Evolutionary conservation across 1,139 yeast species (phyloP).

Genomic region (Kurtzmaniella quercitrusa): DNA sequence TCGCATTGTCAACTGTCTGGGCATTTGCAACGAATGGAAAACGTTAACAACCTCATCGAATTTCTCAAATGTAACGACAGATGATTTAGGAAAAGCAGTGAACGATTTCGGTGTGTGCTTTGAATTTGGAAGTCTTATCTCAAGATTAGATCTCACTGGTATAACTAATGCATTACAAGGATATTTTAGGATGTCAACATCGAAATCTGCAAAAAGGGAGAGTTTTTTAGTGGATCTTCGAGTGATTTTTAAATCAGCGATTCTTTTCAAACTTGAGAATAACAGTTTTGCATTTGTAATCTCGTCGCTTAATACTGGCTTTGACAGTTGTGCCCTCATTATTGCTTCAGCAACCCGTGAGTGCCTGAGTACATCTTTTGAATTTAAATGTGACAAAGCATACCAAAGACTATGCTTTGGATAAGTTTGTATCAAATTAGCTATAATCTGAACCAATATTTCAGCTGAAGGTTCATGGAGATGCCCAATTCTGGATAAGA

Average conservation of each 20-base stretch:
- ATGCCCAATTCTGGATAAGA: slow-evolving; percentile 76
- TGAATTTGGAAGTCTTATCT: slow-evolving; percentile 56
- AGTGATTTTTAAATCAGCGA: slow-evolving; percentile 32
- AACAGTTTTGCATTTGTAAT: slow-evolving; percentile 29
- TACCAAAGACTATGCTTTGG: slow-evolving; percentile 88
- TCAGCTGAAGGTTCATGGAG: slow-evolving; percentile 53
- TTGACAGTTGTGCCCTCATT: slow-evolving; percentile 12
- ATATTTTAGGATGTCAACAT: slow-evolving; percentile 45
- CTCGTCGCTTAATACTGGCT: slow-evolving; percentile 11
- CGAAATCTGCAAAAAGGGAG: slow-evolving; percentile 42
- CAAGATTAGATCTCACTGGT: slow-evolving; percentile 75
- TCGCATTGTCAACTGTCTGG: slow-evolving; percentile 68
- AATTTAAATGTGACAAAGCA: slow-evolving; percentile 67
- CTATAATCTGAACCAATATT: slow-evolving; percentile 53
- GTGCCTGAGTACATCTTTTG: slow-evolving; percentile 56
- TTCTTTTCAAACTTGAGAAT: slow-evolving; percentile 30
- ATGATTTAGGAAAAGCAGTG: slow-evolving; percentile 51
- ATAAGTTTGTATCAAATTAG: slow-evolving; percentile 55
- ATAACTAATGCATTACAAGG: slow-evolving; percentile 68
- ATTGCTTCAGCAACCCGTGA: slow-evolving; percentile 41
- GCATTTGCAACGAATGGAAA: slow-evolving; percentile 80
- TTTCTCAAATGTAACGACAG: slow-evolving; percentile 50
- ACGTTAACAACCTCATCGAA: slow-evolving; percentile 65
- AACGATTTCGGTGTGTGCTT: slow-evolving; percentile 39
- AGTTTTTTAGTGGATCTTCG: slow-evolving; percentile 30